Percentiles rank a stretch among this genome's conserved stretches.
Evolutionary conservation across 345 rosid genomes (phyloP).

Genomic region (Hibiscus mutabilis): DNA sequence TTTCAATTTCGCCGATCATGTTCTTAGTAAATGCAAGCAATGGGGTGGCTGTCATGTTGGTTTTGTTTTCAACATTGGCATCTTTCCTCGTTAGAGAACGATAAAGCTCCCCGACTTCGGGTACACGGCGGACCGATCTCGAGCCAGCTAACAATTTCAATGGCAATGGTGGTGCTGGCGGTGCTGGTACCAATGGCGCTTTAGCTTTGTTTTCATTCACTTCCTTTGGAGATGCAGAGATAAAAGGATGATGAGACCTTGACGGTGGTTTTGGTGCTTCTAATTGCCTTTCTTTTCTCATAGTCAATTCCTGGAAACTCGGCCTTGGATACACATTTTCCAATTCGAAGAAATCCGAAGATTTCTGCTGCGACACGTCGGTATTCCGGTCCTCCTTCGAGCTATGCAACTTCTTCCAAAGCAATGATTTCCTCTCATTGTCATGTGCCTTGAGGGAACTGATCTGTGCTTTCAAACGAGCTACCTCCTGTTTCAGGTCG

Average conservation of each 20-base stretch:
- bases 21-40: conserved; percentile 37
- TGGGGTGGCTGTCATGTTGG: conserved; percentile 32
- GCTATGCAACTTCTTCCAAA: conserved; percentile 87
- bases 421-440: conserved; percentile 73
- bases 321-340: conserved; percentile 18
- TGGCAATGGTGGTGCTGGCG: conserved; percentile 79
- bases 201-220: conserved; percentile 22
- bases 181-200: conserved; percentile 32
- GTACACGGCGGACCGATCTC: conserved; percentile 66
- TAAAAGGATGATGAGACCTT: conserved; percentile 18
- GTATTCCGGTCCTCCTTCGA: conserved; percentile 32
- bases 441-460: conserved; percentile 70
- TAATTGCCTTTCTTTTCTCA: conserved; percentile 21
- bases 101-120: conserved; percentile 76
- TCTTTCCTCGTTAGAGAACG: conserved; percentile 72
- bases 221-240: conserved; percentile 14
- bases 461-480: conserved; percentile 63
- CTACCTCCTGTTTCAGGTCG: conserved; percentile 62
- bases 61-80: conserved; percentile 38
- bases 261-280: conserved; percentile 33
- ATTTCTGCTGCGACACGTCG: conserved; percentile 37
- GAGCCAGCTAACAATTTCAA: conserved; percentile 39
- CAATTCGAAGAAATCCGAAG: conserved; percentile 25
- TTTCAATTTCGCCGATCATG: conserved; percentile 98
- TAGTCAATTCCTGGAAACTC: conserved; percentile 16